phyloP scores from a whole-genome alignment of 2,329 filamentous ascomycete species.

The Alternaria postmessia region DNA sequence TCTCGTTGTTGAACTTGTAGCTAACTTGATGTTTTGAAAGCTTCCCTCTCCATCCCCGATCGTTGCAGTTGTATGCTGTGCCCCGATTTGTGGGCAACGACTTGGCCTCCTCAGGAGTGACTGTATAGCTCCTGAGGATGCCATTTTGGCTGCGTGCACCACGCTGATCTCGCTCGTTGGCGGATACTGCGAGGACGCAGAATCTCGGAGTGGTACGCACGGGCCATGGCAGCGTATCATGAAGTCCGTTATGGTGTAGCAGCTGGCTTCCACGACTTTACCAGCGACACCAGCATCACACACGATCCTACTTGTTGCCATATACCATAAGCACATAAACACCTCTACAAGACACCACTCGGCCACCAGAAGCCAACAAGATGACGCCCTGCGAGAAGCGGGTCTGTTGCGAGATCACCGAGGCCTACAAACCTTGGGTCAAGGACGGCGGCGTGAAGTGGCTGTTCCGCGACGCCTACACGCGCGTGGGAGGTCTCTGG shows the following conservation, averaged over 20 bases:
- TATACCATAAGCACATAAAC: neutral
- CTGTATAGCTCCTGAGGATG: neutral
- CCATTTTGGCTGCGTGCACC: neutral
- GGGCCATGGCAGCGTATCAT: conserved; percentile 11
- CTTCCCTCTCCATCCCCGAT: neutral
- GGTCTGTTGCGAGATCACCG: neutral
- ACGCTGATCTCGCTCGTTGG: neutral
- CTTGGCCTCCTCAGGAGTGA: neutral
- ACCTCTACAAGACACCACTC: neutral
- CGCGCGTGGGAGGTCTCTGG: neutral
- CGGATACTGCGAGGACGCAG: neutral
- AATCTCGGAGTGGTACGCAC: conserved; percentile 9
- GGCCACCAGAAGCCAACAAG: neutral
- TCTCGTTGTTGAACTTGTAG: neutral
- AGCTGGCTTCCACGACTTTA: neutral
- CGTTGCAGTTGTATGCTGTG: neutral
- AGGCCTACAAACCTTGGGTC: neutral
- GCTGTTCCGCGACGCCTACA: neutral
- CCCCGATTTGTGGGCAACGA: neutral
- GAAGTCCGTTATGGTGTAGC: conserved; percentile 7
- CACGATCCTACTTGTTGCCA: neutral
- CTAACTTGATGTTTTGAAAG: neutral
- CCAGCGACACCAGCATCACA: neutral
- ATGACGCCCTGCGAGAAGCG: neutral
- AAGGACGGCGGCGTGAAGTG: neutral